A percentile compares a stretch with the other conserved stretches of the same genome.
Evolutionary conservation across 2,329 filamentous ascomycete species (phyloP).

Genomic region (Sporothrix euskadiensis): DNA sequence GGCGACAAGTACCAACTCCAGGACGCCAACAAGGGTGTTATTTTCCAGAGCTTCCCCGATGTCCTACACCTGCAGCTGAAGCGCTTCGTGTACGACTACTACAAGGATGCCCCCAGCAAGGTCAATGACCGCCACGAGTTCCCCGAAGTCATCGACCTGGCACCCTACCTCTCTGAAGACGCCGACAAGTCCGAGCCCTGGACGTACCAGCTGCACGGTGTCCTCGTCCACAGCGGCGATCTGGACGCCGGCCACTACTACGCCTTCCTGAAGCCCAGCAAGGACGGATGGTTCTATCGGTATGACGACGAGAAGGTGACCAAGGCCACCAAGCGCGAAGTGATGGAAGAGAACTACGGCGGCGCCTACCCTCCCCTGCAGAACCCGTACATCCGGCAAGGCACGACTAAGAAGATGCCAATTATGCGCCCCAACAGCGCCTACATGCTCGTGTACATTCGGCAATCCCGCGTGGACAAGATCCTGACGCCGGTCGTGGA

Average conservation of each 20-base stretch:
- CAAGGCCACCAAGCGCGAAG: constrained; percentile 86
- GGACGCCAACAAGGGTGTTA: constrained; percentile 96
- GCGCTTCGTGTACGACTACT: constrained; percentile 96
- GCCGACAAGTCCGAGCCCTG: constrained; percentile 87
- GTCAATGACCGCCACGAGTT: constrained; percentile 93
- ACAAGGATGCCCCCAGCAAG: constrained; percentile 98
- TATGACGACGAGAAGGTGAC: constrained; percentile 98
- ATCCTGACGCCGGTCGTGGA: constrained; percentile 76
- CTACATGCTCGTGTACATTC: constrained; percentile 98
- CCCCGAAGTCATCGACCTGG: constrained; percentile 77
- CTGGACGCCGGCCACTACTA: constrained; percentile 98
- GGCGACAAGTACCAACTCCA: constrained; percentile 87
- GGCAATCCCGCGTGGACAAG: constrained; percentile 79
- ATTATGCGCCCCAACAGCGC: constrained; percentile 75
- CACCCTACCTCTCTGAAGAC: constrained; percentile 82
- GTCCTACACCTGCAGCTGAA: constrained; percentile 94
- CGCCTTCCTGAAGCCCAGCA: constrained; percentile 89
- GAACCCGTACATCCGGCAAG: constrained; percentile 49
- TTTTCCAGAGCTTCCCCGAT: constrained; percentile 92
- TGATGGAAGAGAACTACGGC: constrained; percentile 94
- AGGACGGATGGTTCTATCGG: constrained; percentile 92
- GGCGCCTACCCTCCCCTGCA: constrained; percentile 67
- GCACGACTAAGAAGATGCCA: constrained; percentile 56
- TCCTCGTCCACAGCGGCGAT: constrained; percentile 94
- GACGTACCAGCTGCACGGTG: constrained; percentile 89